Percentiles rank a stretch among this genome's conserved stretches.
Evolutionary conservation across 179 eudicot genomes (phyloP).

Genomic region (Nepenthes alata): DNA sequence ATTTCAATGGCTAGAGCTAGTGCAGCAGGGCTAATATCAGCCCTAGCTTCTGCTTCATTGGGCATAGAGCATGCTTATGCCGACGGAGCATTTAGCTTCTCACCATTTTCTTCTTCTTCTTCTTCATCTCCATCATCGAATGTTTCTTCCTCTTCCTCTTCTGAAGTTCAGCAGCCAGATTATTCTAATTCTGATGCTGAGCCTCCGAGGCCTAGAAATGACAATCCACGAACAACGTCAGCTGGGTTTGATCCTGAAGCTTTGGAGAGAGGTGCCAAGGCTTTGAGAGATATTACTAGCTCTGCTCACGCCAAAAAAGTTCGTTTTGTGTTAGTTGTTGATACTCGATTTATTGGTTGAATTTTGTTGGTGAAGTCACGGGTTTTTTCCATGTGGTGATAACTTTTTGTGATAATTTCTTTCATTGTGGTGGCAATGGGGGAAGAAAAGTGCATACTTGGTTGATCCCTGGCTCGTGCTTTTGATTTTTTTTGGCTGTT

Average conservation of each 20-base stretch:
- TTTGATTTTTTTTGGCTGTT: no score
- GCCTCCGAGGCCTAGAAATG: conserved; percentile 42
- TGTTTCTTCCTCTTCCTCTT: conserved; percentile 16
- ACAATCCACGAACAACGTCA: conserved; percentile 53
- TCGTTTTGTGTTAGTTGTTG: neutral
- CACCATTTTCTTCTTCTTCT: conserved; percentile 26
- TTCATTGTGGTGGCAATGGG: no score
- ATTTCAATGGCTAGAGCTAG: conserved; percentile 21
- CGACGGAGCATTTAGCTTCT: conserved; percentile 40
- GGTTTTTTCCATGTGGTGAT: no score
- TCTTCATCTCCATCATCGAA: conserved; percentile 19
- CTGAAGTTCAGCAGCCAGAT: conserved; percentile 7
- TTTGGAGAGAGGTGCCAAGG: conserved; percentile 53
- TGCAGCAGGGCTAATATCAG: conserved; percentile 47
- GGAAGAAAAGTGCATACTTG: no score
- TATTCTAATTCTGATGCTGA: conserved; percentile 12
- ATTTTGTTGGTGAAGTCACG: neutral
- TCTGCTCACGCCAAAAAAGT: conserved; percentile 57
- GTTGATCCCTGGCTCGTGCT: no score
- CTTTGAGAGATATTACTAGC: conserved; percentile 31
- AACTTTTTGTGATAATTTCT: no score
- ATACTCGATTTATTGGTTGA: no score
- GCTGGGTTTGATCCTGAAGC: conserved; percentile 82
- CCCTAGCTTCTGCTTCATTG: conserved; percentile 33
- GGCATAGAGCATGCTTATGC: conserved; percentile 35